These are phyloP conservation scores for Diaporthe destruens DNA, from an alignment of 2,329 filamentous ascomycete species.

Conservation along the genomic window DNA sequence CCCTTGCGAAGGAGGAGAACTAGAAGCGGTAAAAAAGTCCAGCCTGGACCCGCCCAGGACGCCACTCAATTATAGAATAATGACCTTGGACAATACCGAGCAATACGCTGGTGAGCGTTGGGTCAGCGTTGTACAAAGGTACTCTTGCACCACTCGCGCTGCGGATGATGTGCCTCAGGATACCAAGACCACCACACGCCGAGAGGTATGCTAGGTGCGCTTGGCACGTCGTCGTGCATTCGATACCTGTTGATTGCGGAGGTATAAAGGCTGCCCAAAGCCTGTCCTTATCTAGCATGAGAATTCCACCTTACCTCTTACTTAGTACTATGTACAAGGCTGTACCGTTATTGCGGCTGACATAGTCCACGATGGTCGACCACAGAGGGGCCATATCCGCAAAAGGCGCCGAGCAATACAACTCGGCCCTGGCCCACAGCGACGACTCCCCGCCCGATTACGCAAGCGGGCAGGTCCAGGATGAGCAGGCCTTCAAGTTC, in stretches of 20 bases:
- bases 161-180: conserved; percentile 12
- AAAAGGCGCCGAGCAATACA: neutral
- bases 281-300: conserved; percentile 1
- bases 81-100: neutral
- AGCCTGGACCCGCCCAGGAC: neutral
- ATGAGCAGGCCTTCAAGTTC: conserved; percentile 52
- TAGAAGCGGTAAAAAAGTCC: neutral
- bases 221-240: conserved; percentile 12
- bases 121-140: neutral
- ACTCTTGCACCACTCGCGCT: neutral
- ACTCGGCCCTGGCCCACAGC: neutral
- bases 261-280: conserved; percentile 17
- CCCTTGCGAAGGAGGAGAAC: neutral
- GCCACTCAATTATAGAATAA: neutral
- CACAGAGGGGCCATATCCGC: neutral
- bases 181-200: conserved; percentile 24
- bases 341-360: neutral
- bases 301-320: neutral
- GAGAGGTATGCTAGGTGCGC: conserved; percentile 8
- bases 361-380: conserved; percentile 8
- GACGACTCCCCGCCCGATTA: neutral
- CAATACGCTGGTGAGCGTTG: too few species aligned
- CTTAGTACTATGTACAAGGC: neutral
- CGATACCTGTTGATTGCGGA: neutral
- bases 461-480: neutral